phyloP scores from a whole-genome alignment of 2,329 filamentous ascomycete genomes.

The Grosmannia serpens region DNA sequence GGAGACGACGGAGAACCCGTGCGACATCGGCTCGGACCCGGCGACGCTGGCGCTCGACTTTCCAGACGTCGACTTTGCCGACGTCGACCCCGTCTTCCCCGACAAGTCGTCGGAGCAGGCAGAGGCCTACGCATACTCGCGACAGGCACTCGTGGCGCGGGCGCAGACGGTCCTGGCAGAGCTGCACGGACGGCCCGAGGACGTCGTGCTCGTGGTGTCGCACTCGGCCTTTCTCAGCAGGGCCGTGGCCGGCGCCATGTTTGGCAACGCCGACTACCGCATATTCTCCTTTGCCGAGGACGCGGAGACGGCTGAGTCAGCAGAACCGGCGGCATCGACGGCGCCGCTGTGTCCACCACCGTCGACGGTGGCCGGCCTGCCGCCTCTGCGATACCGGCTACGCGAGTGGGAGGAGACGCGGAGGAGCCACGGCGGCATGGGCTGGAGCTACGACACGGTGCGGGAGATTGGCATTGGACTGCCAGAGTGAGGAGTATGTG shows the following conservation, averaged over 20 bases:
- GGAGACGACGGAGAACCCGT: constrained; percentile 45
- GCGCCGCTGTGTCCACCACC: neutral
- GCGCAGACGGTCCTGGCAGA: constrained; percentile 37
- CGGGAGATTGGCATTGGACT: constrained; percentile 19
- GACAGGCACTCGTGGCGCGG: constrained; percentile 40
- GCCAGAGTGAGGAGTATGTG: constrained; percentile 12
- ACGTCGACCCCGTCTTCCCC: constrained; percentile 48
- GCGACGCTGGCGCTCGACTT: constrained; percentile 34
- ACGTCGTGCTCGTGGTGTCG: constrained; percentile 51
- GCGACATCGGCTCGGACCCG: constrained; percentile 47
- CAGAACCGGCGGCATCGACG: neutral
- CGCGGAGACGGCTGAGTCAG: constrained; percentile 9
- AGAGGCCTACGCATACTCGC: constrained; percentile 39
- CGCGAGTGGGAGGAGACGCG: constrained; percentile 37
- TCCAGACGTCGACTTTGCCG: constrained; percentile 42
- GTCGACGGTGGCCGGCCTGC: constrained; percentile 3
- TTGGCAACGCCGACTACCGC: constrained; percentile 53
- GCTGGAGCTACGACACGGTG: constrained; percentile 29
- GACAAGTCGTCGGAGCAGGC: constrained; percentile 43
- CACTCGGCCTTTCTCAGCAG: constrained; percentile 53
- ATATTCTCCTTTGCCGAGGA: constrained; percentile 43
- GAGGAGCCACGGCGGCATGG: constrained; percentile 37
- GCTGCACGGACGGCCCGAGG: constrained; percentile 43
- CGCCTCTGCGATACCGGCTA: constrained; percentile 17
- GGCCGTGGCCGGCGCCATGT: constrained; percentile 43